Percentiles rank a stretch among this genome's conserved stretches.
Conservation (phyloP, 495 filamentous ascomycete species). For the Penicillium psychrofluorescens region DNA sequence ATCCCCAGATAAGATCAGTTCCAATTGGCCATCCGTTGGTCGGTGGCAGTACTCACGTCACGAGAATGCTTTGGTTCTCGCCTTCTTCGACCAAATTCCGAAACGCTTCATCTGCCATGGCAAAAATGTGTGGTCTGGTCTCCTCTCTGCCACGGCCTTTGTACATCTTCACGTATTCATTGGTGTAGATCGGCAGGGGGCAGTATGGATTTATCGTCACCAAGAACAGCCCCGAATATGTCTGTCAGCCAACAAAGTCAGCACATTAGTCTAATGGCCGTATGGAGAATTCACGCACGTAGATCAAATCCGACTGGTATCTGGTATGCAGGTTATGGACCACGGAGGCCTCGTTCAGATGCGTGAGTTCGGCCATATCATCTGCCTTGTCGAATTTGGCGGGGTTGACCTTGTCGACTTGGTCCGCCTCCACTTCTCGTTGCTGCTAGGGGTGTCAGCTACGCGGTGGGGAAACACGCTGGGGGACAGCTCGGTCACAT, state of each 20-base stretch:
- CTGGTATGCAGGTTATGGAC: slow-evolving; percentile 93
- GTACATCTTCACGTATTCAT: slow-evolving; percentile 97
- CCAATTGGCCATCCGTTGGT: not conserved
- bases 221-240: slow-evolving; percentile 94
- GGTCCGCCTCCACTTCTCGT: slow-evolving; percentile 75
- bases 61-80: slow-evolving; percentile 93
- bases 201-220: slow-evolving; percentile 98
- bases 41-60: slow-evolving; percentile 53
- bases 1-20: not conserved
- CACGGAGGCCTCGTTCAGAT: slow-evolving; percentile 95
- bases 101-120: slow-evolving; percentile 97
- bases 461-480: not conserved
- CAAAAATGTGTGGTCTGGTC: slow-evolving; percentile 94
- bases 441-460: slow-evolving; percentile 46
- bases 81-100: slow-evolving; percentile 92
- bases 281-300: slow-evolving; percentile 44
- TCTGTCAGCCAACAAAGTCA: slow-evolving; percentile 36
- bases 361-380: slow-evolving; percentile 98
- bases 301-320: slow-evolving; percentile 93
- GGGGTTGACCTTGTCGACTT: slow-evolving; percentile 96
- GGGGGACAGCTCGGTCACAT: slow-evolving; percentile 18
- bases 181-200: slow-evolving; percentile 87
- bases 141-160: slow-evolving; percentile 84
- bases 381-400: slow-evolving; percentile 99
- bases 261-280: not conserved